These are phyloP conservation scores for Trichoderma sp. DNA, from an alignment of 2,329 filamentous ascomycete genomes.

Conservation along the genomic window DNA sequence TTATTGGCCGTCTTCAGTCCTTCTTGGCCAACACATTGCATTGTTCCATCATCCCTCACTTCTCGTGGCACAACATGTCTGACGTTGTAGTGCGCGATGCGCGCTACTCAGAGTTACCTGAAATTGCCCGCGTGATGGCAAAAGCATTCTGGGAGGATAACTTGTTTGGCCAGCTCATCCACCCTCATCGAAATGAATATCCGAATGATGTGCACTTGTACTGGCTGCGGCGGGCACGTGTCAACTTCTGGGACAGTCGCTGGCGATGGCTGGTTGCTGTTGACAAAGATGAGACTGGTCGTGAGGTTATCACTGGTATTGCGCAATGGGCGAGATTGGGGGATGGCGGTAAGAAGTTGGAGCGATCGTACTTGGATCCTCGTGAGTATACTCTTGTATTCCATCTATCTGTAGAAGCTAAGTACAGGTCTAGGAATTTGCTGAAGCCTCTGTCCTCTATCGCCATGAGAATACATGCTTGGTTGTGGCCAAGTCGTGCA, in stretches of 20 bases:
- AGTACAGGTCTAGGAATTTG: not conserved
- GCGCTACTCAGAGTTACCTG: not conserved
- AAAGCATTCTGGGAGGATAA: slow-evolving; percentile 2
- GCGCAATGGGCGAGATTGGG: not conserved
- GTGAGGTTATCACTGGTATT: not conserved
- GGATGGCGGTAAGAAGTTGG: not conserved
- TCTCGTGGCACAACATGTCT: not conserved
- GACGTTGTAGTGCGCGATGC: not conserved
- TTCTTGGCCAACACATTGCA: not conserved
- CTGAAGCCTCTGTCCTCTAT: not conserved
- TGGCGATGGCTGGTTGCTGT: not conserved
- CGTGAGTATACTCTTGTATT: not conserved
- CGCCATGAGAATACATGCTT: not conserved
- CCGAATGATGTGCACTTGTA: not conserved
- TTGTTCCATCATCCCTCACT: too few relatives aligned
- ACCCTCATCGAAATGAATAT: not conserved
- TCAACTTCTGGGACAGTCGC: not conserved
- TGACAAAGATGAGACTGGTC: not conserved
- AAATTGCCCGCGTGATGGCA: not conserved
- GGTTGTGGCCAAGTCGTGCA: not conserved
- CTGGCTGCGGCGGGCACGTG: not conserved
- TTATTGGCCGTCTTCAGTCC: not conserved
- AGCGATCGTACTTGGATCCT: not conserved
- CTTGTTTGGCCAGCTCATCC: not conserved
- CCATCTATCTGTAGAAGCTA: not conserved